Conservation (phyloP, 2,329 filamentous ascomycete species). For the Hypoxylon sp. region DNA sequence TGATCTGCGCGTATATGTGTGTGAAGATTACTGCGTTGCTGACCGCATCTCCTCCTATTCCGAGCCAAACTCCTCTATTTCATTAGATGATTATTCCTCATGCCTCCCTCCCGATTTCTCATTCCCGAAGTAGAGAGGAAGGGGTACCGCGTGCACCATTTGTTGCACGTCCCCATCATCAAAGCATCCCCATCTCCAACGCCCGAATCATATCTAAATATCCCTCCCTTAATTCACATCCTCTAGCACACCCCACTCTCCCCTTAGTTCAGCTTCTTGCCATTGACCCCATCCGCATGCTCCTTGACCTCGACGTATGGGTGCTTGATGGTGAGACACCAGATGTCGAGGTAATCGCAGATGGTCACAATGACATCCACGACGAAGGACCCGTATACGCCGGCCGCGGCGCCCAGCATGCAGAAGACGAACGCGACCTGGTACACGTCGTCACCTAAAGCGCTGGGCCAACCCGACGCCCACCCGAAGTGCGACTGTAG, state of each 20-base stretch:
- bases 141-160: too few species aligned
- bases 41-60: background rate
- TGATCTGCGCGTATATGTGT: background rate
- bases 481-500: slow-evolving; percentile 70
- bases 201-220: background rate
- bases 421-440: slow-evolving; percentile 92
- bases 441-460: slow-evolving; percentile 80
- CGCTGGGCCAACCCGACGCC: slow-evolving; percentile 79
- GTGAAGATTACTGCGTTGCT: too few species aligned
- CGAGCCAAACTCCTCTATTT: background rate
- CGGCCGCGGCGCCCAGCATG: slow-evolving; percentile 84
- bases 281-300: slow-evolving; percentile 48
- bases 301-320: slow-evolving; percentile 64
- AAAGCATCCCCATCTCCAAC: background rate
- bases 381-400: slow-evolving; percentile 97
- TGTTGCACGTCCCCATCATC: background rate
- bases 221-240: too few species aligned
- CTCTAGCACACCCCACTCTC: too few species aligned
- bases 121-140: background rate
- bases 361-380: slow-evolving; percentile 97
- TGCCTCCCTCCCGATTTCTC: background rate
- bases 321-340: slow-evolving; percentile 98
- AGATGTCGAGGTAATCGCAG: slow-evolving; percentile 98
- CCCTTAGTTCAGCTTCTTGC: slow-evolving; percentile 54
- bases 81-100: background rate